These are phyloP conservation scores for Pestalotiopsis sp. DNA, from an alignment of 2,329 filamentous ascomycete species.

Conservation along the genomic window DNA sequence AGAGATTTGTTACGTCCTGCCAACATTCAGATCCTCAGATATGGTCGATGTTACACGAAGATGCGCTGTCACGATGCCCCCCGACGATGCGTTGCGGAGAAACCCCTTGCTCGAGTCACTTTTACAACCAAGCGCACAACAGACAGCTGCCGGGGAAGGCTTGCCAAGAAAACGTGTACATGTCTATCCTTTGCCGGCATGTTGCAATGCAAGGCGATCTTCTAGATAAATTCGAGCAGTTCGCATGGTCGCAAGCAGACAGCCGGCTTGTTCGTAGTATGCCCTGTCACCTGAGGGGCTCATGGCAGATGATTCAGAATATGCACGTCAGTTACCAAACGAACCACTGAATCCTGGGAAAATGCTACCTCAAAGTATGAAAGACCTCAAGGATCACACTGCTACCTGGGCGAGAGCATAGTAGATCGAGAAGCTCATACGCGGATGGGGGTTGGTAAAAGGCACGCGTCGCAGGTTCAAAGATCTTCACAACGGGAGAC, in stretches of 20 bases:
- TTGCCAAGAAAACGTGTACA: too few species aligned
- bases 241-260: background rate
- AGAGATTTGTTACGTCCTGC: too few species aligned
- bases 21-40: too few species aligned
- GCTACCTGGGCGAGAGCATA: background rate
- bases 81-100: too few species aligned
- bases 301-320: background rate
- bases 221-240: background rate
- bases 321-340: conserved; percentile 7
- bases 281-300: background rate
- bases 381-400: background rate
- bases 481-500: background rate
- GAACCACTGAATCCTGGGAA: background rate
- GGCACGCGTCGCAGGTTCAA: background rate
- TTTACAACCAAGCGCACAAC: too few species aligned
- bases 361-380: background rate
- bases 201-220: background rate
- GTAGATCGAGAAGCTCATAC: background rate
- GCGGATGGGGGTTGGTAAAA: background rate
- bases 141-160: too few species aligned
- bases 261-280: background rate
- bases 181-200: background rate
- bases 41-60: too few species aligned
- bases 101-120: too few species aligned
- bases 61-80: too few species aligned